These are phyloP conservation scores for Rosellinia necatrix DNA, from an alignment of 2,329 filamentous ascomycete species.

Conservation along the genomic window DNA sequence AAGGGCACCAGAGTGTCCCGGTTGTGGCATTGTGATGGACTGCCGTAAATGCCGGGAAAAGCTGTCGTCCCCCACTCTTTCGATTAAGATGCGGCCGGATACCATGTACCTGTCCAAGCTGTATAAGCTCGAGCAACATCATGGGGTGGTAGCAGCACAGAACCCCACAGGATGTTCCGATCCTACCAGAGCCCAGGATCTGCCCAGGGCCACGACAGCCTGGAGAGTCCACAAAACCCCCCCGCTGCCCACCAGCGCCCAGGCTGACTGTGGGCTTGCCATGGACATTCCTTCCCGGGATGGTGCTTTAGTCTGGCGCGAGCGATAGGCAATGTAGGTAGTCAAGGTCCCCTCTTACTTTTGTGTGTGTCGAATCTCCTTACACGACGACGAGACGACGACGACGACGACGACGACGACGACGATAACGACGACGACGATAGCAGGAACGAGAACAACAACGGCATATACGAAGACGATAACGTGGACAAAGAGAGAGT, in stretches of 20 bases:
- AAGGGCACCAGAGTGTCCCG: constrained; percentile 1
- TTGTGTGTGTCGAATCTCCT: not conserved
- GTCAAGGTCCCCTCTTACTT: constrained; percentile 12
- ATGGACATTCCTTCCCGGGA: constrained; percentile 23
- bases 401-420: not conserved
- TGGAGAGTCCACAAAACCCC: constrained; percentile 28
- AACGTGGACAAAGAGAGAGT: no score
- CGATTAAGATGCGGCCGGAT: constrained; percentile 1
- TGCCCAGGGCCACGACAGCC: constrained; percentile 15
- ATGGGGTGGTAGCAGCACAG: constrained; percentile 2
- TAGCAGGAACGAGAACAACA: not conserved
- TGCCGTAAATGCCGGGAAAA: constrained; percentile 20
- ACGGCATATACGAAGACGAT: no score
- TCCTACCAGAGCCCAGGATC: constrained; percentile 14
- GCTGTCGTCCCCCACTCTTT: constrained; percentile 13
- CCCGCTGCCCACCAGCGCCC: constrained; percentile 23
- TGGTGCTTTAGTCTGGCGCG: constrained; percentile 26
- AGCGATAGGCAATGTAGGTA: constrained; percentile 16
- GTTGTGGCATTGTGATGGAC: constrained; percentile 6
- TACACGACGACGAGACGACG: not conserved
- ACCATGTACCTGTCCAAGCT: no score
- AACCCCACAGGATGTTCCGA: constrained; percentile 14
- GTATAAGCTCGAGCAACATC: not conserved
- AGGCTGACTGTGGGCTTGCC: constrained; percentile 24
- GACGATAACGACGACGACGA: not conserved